Evolutionary conservation across 2,329 filamentous ascomycete species (phyloP).

Genomic region (Pseudocercospora musae): DNA sequence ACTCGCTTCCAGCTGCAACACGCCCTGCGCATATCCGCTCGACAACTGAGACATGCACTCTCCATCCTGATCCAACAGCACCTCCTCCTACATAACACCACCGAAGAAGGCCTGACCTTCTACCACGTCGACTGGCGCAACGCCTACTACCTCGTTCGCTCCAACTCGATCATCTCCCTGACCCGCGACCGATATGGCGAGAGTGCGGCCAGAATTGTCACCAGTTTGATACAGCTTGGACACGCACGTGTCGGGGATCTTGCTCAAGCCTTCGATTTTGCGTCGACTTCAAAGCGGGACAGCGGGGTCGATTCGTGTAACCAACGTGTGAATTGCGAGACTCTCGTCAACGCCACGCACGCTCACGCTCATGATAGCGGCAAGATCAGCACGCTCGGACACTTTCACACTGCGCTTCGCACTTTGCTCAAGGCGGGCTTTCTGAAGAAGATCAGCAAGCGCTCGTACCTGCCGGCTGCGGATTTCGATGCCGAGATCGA

Average conservation of each 20-base stretch:
- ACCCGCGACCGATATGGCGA: constrained; percentile 70
- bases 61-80: constrained; percentile 85
- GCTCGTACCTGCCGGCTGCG: constrained; percentile 53
- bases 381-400: constrained; percentile 38
- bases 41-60: constrained; percentile 76
- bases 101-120: constrained; percentile 57
- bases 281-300: constrained; percentile 30
- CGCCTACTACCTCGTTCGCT: constrained; percentile 78
- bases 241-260: constrained; percentile 71
- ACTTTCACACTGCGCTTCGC: constrained; percentile 45
- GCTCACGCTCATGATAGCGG: constrained; percentile 4
- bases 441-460: constrained; percentile 58
- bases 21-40: constrained; percentile 68
- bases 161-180: constrained; percentile 75
- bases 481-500: constrained; percentile 61
- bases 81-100: constrained; percentile 46
- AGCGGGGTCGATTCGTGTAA: constrained; percentile 26
- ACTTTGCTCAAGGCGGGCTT: constrained; percentile 62
- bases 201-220: constrained; percentile 70
- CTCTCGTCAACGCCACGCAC: constrained; percentile 17
- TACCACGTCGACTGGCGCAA: constrained; percentile 82
- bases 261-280: constrained; percentile 58
- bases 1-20: constrained; percentile 66
- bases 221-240: constrained; percentile 71
- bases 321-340: constrained; percentile 23